Evolutionary conservation across 331 rosid genomes (phyloP), one percentile per base, ranked within the genome.

Genomic region (Prunus yedoensis): DNA sequence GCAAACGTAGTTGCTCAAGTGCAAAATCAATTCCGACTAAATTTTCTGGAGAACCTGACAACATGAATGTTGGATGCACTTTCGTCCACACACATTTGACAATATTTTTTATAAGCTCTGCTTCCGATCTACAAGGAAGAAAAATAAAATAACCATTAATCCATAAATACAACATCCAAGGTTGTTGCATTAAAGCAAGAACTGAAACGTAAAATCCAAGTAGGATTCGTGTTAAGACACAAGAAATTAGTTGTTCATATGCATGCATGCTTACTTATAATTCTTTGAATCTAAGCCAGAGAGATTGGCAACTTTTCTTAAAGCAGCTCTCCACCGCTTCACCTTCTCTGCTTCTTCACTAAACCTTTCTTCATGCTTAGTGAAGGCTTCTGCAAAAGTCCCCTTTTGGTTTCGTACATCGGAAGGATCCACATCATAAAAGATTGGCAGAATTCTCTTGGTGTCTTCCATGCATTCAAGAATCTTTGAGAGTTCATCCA

Each of bases 401-500:
- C 74, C 71, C 11, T 2, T 65, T 0, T 57, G 70, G 4, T 43
- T 10, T 17, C 60, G 12, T 1, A 66, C 83, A 25, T 47, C 66
- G 3, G 71, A 67, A 4, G 66, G 74, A 7, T 68, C 45, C 7
- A 79, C 74, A 1, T 15, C 30, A 52, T 56, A 57, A 28, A 79
- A 66, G 23, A 79, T 25, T 2, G 71, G 74, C 2, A 73, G 54
- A 65, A 79, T 70, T 3, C 10, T 0, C 8, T 23, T 32, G 0
- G 13, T 23, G 0, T 35, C 6, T 5, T 53, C 11, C 71, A 50
- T 74, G 57, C 66, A 74, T 0, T 35, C 1, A 20, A 74, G 65
- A 14, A 79, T 74, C 56, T 79, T 67, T 2, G 49, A 35, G 10
- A 79, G 16, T 14, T 79, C 83, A 0, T 63, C 52, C 61, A 80